phyloP scores from a whole-genome alignment of 1,284 basidiomycete genomes.

The Boletellus dicymbophilus region DNA sequence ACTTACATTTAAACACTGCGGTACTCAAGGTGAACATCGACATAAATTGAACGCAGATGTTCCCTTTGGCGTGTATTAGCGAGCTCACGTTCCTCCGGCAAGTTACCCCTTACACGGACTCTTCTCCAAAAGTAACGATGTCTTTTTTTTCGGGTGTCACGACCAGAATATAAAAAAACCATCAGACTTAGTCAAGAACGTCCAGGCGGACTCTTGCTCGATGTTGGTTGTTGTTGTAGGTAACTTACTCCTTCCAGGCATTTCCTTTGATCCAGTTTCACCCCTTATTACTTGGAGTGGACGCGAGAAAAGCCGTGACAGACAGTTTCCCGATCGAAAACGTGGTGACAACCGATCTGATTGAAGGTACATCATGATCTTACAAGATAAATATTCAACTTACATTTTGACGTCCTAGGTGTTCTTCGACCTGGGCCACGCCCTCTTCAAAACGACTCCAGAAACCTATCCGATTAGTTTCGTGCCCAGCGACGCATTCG shows the following conservation, averaged over 20 bases:
- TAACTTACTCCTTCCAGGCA: background rate
- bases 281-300: constrained; percentile 22
- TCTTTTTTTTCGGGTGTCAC: constrained; percentile 5
- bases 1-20: no score
- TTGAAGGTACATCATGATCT: constrained; percentile 10
- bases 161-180: constrained; percentile 16
- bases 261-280: background rate
- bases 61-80: constrained; percentile 22
- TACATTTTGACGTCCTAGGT: constrained; percentile 16
- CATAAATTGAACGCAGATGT: constrained; percentile 8
- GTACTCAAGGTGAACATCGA: no score
- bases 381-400: background rate
- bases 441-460: constrained; percentile 36
- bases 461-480: constrained; percentile 35
- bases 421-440: constrained; percentile 36
- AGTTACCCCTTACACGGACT: background rate
- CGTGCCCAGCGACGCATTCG: constrained; percentile 36
- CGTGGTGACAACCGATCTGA: constrained; percentile 22
- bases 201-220: constrained; percentile 21
- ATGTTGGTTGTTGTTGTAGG: constrained; percentile 31
- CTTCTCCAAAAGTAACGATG: background rate
- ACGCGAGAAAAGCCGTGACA: constrained; percentile 22
- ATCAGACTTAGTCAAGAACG: constrained; percentile 22
- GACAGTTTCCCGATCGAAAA: constrained; percentile 29
- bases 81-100: constrained; percentile 19